Base-by-base conservation (phyloP, 1,284 basidiomycete genomes). In the Leccinum huronense region DNA sequence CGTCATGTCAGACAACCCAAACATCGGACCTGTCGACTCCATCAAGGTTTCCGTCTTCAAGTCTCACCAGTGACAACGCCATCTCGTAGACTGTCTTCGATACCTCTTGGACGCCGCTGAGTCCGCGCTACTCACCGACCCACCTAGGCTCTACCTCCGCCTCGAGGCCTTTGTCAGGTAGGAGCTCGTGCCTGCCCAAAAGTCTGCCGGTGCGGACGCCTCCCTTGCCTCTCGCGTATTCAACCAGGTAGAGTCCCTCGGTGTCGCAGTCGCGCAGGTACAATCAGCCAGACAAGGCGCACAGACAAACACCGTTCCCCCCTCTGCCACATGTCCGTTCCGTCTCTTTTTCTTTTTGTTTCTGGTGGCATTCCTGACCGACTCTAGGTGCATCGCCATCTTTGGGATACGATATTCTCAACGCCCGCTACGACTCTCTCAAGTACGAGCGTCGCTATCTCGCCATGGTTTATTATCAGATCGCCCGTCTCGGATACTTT, bases 391-490 rank as follows among this genome's bases (percentile, higher is more conserved):
- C 72, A 16, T 77, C 75, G 58, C 78, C 81, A 3, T 74, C 79
- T 4, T 78, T 94, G 40, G 88, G 89, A 14, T 83, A 81, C 59
- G 87, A 90, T 63, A 80, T 90, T 63, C 80, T 89, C 3, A 82
- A 81, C 62, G 83, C 87, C 31, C 85, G 90, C 31, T 83, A 85
- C 65, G 85, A 91, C 51, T 90, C 89, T 0, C 80, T 93, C 63
- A 85, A 84, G 69, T 87, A 89, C 64, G 91, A 94, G 72, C 83
- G 90, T 63, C 82, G 86, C 13, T 79, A 81, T 40, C 82, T 94
- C 7, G 85, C 86, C 16, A 81, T 83, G 33, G 80, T 85, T 9
- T 80, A 93, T 33, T 86, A 84, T 71, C 79, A 84, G 54, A 78
- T 92, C 61, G 82, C 86, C 23, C 84, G 87, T n/a, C 78, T 89